These are phyloP conservation scores for Boehmeria nivea DNA, from an alignment of 306 rosid species.

Conservation along the genomic window DNA sequence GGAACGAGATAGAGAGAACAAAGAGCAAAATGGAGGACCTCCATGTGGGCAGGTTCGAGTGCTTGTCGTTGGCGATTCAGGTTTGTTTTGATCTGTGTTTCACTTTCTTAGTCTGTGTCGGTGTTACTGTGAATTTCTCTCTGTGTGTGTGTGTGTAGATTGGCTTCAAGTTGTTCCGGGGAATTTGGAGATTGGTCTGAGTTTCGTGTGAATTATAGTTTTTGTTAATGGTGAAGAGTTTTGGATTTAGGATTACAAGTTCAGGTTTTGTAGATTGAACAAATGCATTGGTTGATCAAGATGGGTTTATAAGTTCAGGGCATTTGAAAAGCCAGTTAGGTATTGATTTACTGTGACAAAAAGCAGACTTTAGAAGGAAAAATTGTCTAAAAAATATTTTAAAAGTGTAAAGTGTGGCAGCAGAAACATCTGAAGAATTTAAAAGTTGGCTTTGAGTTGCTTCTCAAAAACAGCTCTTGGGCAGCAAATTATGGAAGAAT, in stretches of 20 bases:
- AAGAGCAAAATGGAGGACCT: slow-evolving; percentile 63
- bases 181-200: neutral
- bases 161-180: neutral
- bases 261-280: neutral
- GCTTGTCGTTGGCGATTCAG: slow-evolving; percentile 97
- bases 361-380: too few species aligned
- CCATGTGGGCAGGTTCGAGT: slow-evolving; percentile 95
- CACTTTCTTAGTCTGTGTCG: neutral
- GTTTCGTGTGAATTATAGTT: too few species aligned
- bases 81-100: slow-evolving; percentile 29
- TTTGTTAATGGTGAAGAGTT: neutral
- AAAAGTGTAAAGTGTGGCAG: too few species aligned
- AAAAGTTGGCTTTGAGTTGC: too few species aligned
- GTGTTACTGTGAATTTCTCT: neutral
- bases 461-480: too few species aligned
- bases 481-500: too few species aligned
- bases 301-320: too few species aligned
- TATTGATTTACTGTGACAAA: too few species aligned
- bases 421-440: too few species aligned
- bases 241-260: neutral
- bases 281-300: too few species aligned
- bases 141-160: neutral
- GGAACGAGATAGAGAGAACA: slow-evolving; percentile 82
- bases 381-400: too few species aligned
- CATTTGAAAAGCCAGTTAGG: too few species aligned